These are phyloP conservation scores for Phytopythium boreale DNA, from an alignment of 352 stramenopile species.

Conservation along the genomic window DNA sequence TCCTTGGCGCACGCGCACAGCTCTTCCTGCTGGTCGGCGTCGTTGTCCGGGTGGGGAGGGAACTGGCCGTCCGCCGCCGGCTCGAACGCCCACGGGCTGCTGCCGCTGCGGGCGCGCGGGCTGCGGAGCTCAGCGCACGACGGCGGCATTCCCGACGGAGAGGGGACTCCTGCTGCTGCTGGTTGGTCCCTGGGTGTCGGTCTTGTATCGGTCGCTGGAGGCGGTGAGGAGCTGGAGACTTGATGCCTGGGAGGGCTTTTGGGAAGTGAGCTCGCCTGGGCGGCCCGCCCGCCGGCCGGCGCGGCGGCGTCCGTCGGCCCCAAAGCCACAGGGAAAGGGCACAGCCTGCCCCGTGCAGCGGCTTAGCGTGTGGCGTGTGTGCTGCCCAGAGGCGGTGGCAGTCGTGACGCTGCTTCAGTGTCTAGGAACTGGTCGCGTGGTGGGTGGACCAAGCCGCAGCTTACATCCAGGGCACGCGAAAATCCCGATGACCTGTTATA, in stretches of 20 bases:
- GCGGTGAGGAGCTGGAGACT: background rate
- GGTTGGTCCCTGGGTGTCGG: background rate
- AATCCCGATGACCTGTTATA: background rate
- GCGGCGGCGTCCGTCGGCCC: background rate
- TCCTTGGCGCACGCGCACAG: background rate
- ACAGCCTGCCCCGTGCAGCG: too few species aligned
- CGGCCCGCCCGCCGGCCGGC: conserved; percentile 1
- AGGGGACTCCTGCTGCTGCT: background rate
- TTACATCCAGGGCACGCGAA: too few species aligned
- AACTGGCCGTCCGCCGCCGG: background rate
- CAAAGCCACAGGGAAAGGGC: background rate
- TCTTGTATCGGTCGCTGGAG: background rate
- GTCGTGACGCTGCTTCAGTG: background rate
- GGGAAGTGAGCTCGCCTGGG: conserved; percentile 15
- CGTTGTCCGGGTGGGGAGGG: background rate
- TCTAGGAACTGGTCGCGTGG: background rate
- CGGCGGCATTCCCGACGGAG: conserved; percentile 15
- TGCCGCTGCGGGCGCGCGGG: conserved; percentile 7
- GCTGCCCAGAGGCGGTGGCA: background rate
- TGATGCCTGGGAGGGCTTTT: conserved; percentile 15
- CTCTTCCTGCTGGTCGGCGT: background rate
- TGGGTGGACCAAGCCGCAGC: background rate
- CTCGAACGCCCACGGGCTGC: background rate
- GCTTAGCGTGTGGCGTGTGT: background rate
- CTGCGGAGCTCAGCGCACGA: conserved; percentile 14